Conservation (phyloP, 2,329 filamentous ascomycete genomes). For the Colletotrichum cordylinicola region DNA sequence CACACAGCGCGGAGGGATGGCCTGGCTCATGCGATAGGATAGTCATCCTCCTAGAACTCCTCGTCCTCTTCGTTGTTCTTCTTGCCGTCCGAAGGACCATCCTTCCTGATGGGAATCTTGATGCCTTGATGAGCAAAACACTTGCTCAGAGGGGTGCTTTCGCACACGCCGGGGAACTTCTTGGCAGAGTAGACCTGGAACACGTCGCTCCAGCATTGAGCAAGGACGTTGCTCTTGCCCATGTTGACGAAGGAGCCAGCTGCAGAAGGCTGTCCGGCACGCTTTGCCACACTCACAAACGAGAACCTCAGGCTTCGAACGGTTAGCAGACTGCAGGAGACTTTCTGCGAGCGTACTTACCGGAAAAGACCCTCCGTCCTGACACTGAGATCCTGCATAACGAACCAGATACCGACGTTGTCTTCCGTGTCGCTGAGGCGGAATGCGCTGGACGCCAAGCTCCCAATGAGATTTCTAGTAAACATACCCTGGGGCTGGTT, state of each 20-base stretch:
- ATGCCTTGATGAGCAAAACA: constrained; percentile 93
- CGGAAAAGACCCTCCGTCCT: constrained; percentile 90
- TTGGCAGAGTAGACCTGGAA: constrained; percentile 97
- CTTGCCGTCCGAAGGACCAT: constrained; percentile 56
- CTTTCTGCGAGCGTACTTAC: constrained; percentile 52
- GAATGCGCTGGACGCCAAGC: constrained; percentile 86
- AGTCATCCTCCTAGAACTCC: constrained; percentile 22
- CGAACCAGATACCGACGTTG: constrained; percentile 93
- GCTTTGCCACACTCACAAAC: constrained; percentile 77
- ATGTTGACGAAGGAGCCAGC: constrained; percentile 65
- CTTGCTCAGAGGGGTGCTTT: constrained; percentile 90
- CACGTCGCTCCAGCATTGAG: constrained; percentile 82
- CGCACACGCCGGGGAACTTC: constrained; percentile 97
- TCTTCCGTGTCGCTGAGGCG: constrained; percentile 79
- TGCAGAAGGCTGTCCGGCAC: constrained; percentile 37
- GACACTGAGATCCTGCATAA: constrained; percentile 93
- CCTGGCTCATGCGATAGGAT: background rate
- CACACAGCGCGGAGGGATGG: background rate
- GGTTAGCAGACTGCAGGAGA: background rate
- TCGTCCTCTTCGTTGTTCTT: constrained; percentile 61
- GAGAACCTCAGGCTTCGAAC: constrained; percentile 63
- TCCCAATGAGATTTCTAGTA: constrained; percentile 93
- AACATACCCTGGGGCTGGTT: constrained; percentile 81
- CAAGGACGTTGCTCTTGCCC: constrained; percentile 80
- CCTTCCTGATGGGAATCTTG: constrained; percentile 95